Conservation (phyloP, 768 basidiomycete species). For the Lenzites betulinus region DNA sequence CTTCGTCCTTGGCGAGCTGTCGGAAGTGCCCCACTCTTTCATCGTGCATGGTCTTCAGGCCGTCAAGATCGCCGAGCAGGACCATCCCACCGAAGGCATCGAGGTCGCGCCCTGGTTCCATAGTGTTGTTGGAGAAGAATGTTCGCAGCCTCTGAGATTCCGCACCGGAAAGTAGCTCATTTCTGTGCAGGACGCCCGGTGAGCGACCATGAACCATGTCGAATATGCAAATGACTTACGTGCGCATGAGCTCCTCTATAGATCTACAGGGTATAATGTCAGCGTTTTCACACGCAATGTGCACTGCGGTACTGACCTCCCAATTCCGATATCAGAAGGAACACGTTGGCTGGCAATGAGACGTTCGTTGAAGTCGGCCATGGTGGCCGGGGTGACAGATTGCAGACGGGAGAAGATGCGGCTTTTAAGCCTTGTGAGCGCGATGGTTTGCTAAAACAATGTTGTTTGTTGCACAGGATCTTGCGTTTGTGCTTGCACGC, state of each 20-base stretch:
- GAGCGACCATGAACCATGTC: neutral
- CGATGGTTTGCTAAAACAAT: too few relatives aligned
- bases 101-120: constrained; percentile 41
- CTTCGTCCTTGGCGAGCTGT: neutral
- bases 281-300: neutral
- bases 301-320: neutral
- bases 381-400: too few relatives aligned
- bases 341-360: neutral
- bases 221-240: too few relatives aligned
- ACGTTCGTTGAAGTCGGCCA: neutral
- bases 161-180: constrained; percentile 34
- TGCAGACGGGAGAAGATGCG: neutral
- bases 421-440: too few relatives aligned
- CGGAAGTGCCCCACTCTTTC: constrained; percentile 23
- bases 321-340: neutral
- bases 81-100: constrained; percentile 36
- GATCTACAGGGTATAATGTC: constrained; percentile 5
- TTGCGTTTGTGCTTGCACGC: too few relatives aligned
- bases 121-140: constrained; percentile 36
- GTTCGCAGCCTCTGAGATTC: constrained; percentile 43
- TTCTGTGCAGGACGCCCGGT: neutral
- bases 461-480: too few relatives aligned
- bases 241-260: constrained; percentile 10
- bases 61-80: constrained; percentile 28
- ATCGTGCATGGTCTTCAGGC: constrained; percentile 31